Evolutionary conservation across 768 basidiomycete species (phyloP).

Genomic region (Candolleomyces eurysporus): DNA sequence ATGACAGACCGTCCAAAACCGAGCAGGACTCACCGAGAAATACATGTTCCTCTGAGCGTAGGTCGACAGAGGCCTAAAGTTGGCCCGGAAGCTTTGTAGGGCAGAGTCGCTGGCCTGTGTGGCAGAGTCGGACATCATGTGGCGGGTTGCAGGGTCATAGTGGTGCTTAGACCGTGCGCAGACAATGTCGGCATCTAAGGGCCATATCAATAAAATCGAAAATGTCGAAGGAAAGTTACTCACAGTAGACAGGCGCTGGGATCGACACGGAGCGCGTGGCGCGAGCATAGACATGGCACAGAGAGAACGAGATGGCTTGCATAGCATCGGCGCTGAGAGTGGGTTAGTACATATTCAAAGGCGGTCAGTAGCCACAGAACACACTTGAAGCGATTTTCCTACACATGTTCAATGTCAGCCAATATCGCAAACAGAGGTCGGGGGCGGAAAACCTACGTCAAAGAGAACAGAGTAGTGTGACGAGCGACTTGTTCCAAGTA

Average conservation of each 20-base stretch:
- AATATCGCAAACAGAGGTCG: background rate
- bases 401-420: background rate
- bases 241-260: slow-evolving; percentile 78
- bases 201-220: background rate
- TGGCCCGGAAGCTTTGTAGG: slow-evolving; percentile 32
- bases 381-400: slow-evolving; percentile 62
- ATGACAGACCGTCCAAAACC: background rate
- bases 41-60: slow-evolving; percentile 37
- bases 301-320: slow-evolving; percentile 64
- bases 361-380: background rate
- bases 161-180: slow-evolving; percentile 33
- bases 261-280: slow-evolving; percentile 79
- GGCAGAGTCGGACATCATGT: slow-evolving; percentile 40
- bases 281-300: slow-evolving; percentile 76
- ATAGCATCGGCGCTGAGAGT: slow-evolving; percentile 56
- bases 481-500: slow-evolving; percentile 68
- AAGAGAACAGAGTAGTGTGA: slow-evolving; percentile 41
- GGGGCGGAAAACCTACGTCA: slow-evolving; percentile 17
- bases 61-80: slow-evolving; percentile 42
- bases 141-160: slow-evolving; percentile 39
- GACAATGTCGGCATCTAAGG: slow-evolving; percentile 73
- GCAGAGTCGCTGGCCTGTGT: slow-evolving; percentile 34
- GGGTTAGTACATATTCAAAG: slow-evolving; percentile 2
- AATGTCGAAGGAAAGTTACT: slow-evolving; percentile 16
- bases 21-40: slow-evolving; percentile 31